A percentile compares a stretch with the other conserved stretches of the same genome.
Conservation (phyloP, 2,329 filamentous ascomycete genomes). For the Fusarium papillatum region DNA sequence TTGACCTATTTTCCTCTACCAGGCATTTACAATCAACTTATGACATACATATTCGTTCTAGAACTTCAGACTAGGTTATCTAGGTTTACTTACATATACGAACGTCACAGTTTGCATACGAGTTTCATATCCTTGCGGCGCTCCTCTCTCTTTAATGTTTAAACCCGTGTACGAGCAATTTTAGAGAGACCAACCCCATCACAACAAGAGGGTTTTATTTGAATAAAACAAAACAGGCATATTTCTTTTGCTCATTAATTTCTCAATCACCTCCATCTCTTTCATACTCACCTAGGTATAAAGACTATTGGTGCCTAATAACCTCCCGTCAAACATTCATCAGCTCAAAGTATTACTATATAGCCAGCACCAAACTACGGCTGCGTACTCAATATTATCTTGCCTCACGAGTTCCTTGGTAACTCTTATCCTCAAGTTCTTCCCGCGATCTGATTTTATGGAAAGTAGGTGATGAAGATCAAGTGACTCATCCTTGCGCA, state of each 20-base stretch:
- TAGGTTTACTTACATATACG: neutral
- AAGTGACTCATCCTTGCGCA: too few species aligned
- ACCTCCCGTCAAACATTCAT: neutral
- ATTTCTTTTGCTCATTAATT: neutral
- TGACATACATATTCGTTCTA: neutral
- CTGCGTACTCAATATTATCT: too few species aligned
- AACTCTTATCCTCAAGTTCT: neutral
- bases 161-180: neutral
- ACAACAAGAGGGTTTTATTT: too few species aligned
- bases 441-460: neutral
- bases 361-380: neutral
- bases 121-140: neutral
- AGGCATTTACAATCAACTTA: too few species aligned
- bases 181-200: neutral
- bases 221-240: too few species aligned
- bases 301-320: neutral
- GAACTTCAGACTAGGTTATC: neutral
- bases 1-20: neutral
- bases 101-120: neutral
- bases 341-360: neutral
- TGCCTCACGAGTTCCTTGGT: too few species aligned
- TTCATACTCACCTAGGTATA: too few species aligned
- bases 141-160: neutral
- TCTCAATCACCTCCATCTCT: neutral
- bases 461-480: too few species aligned